A percentile compares a stretch with the other conserved stretches of the same genome.
These are phyloP conservation scores for Parsonsia alboflavescens DNA, from an alignment of 257 asterid species.

Conservation along the genomic window DNA sequence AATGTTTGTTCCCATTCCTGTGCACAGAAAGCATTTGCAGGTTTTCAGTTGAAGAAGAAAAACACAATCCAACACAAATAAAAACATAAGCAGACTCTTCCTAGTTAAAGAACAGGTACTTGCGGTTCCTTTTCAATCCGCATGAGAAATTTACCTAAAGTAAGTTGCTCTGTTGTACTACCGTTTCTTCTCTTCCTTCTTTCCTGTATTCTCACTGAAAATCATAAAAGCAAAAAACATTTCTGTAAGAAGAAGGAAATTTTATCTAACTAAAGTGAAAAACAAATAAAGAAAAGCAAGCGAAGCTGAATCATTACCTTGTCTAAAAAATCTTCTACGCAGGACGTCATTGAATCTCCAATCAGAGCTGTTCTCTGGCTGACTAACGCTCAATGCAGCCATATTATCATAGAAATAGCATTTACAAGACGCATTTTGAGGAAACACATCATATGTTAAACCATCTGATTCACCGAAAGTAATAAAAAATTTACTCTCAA, in stretches of 20 bases:
- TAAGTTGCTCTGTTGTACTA: slow-evolving; percentile 22
- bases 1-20: slow-evolving; percentile 36
- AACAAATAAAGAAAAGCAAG: slow-evolving; percentile 6
- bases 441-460: slow-evolving; percentile 65
- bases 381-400: slow-evolving; percentile 45
- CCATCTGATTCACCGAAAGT: slow-evolving; percentile 40
- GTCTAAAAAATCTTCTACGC: slow-evolving; percentile 86
- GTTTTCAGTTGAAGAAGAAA: background rate
- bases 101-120: background rate
- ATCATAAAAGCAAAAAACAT: slow-evolving; percentile 10
- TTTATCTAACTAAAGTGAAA: background rate
- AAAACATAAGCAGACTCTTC: background rate
- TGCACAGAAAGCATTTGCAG: background rate
- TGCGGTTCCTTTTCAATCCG: background rate
- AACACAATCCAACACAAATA: background rate
- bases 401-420: slow-evolving; percentile 83
- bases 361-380: slow-evolving; percentile 25
- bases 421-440: slow-evolving; percentile 65
- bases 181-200: slow-evolving; percentile 50
- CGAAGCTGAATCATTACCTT: slow-evolving; percentile 38
- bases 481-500: background rate
- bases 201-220: slow-evolving; percentile 65
- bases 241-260: background rate
- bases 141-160: slow-evolving; percentile 45
- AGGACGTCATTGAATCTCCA: slow-evolving; percentile 55